Conservation (phyloP, 441 rosid species). For the Daphne laureola region DNA sequence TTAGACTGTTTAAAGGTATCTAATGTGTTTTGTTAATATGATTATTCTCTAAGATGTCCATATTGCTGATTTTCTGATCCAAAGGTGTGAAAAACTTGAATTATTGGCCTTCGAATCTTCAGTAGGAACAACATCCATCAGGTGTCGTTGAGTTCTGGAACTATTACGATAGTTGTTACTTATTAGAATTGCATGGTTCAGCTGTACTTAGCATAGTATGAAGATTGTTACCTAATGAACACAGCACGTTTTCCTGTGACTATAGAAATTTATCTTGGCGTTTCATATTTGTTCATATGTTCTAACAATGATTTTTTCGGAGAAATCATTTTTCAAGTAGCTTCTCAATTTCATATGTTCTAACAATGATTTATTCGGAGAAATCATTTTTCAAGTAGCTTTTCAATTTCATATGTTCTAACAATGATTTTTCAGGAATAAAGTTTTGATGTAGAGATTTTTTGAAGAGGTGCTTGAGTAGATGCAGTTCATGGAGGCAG, state of each 20-base stretch:
- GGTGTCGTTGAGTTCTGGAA: too few relatives aligned
- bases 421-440: slow-evolving; percentile 40
- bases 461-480: slow-evolving; percentile 5
- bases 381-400: not conserved
- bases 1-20: too few relatives aligned
- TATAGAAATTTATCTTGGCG: not conserved
- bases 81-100: too few relatives aligned
- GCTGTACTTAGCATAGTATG: too few relatives aligned
- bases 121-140: too few relatives aligned
- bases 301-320: not conserved
- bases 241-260: not conserved
- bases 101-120: too few relatives aligned
- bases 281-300: not conserved
- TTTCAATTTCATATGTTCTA: not conserved
- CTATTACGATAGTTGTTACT: not conserved
- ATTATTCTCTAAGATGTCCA: too few relatives aligned
- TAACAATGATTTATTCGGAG: not conserved
- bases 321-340: not conserved
- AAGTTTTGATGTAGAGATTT: slow-evolving; percentile 65
- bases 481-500: slow-evolving; percentile 3
- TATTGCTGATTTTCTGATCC: too few relatives aligned
- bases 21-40: too few relatives aligned
- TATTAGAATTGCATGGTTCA: not conserved
- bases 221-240: too few relatives aligned
- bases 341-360: not conserved